Percentiles rank a stretch among this genome's conserved stretches.
Conservation (phyloP, 768 basidiomycete species). For the Boletellus ananas region DNA sequence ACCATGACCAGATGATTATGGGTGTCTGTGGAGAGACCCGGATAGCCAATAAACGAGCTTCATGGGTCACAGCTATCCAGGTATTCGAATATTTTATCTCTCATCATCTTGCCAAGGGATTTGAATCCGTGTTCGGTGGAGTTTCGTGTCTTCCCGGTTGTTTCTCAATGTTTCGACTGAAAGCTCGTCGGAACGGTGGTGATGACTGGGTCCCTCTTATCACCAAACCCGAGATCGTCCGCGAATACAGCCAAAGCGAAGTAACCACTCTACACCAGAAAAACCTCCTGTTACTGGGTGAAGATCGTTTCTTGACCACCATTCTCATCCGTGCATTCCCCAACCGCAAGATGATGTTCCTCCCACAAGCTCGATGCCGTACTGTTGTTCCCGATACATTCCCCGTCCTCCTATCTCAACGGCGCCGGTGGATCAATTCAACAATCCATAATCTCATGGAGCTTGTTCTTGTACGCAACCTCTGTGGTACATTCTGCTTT, state of each 20-base stretch:
- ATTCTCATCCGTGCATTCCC: slow-evolving; percentile 96
- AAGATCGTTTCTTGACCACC: slow-evolving; percentile 98
- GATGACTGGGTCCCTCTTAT: slow-evolving; percentile 98
- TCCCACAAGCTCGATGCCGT: slow-evolving; percentile 91
- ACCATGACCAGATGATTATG: slow-evolving; percentile 98
- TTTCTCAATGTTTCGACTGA: slow-evolving; percentile 99
- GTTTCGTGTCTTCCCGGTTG: slow-evolving; percentile 99
- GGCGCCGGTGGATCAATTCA: slow-evolving; percentile 98
- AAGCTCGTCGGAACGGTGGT: slow-evolving; percentile 81
- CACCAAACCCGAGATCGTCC: slow-evolving; percentile 94
- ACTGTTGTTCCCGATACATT: slow-evolving; percentile 98
- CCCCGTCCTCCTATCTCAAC: slow-evolving; percentile 87
- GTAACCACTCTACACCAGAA: slow-evolving; percentile 97
- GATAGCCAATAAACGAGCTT: slow-evolving; percentile 96
- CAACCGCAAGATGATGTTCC: slow-evolving; percentile 98
- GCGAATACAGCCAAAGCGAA: slow-evolving; percentile 93
- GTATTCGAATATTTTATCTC: slow-evolving; percentile 99
- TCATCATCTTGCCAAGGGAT: slow-evolving; percentile 96
- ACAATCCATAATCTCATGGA: slow-evolving; percentile 99
- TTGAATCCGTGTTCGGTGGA: slow-evolving; percentile 99
- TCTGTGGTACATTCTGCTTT: slow-evolving; percentile 99
- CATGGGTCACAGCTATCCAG: slow-evolving; percentile 98
- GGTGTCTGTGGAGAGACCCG: slow-evolving; percentile 98
- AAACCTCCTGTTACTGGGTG: slow-evolving; percentile 91
- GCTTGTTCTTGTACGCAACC: slow-evolving; percentile 91